A percentile compares a stretch with the other conserved stretches of the same genome.
phyloP scores from a whole-genome alignment of 2,329 filamentous ascomycete species.

The Tolypocladium cylindrosporum region DNA sequence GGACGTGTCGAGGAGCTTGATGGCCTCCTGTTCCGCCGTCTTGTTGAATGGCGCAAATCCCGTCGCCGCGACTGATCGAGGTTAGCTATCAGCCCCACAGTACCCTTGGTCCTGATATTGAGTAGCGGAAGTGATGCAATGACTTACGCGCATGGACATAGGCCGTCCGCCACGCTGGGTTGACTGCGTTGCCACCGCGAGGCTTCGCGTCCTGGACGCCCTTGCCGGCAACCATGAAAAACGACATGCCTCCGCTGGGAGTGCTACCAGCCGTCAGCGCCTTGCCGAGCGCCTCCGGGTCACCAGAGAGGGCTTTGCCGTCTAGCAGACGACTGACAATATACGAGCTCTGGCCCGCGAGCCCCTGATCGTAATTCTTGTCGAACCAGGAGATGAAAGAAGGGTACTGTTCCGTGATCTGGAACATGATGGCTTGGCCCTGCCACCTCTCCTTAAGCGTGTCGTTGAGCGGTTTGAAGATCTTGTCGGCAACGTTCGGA shows the following conservation, averaged over 20 bases:
- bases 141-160: constrained; percentile 30
- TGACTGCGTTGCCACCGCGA: constrained; percentile 33
- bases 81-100: no score
- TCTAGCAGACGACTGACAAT: constrained; percentile 35
- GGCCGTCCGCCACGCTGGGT: constrained; percentile 41
- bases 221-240: constrained; percentile 32
- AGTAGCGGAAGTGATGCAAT: background rate
- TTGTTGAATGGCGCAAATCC: constrained; percentile 21
- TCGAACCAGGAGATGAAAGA: constrained; percentile 28
- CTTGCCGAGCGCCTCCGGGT: constrained; percentile 22
- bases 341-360: constrained; percentile 24
- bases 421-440: constrained; percentile 9
- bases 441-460: constrained; percentile 28
- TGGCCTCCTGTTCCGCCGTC: constrained; percentile 15
- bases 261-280: constrained; percentile 25
- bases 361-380: constrained; percentile 21
- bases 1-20: constrained; percentile 13
- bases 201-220: constrained; percentile 32
- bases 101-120: background rate
- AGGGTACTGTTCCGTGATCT: constrained; percentile 12
- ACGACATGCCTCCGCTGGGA: constrained; percentile 15
- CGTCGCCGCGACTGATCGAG: constrained; percentile 13
- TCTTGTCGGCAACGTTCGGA: constrained; percentile 9
- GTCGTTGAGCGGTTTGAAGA: constrained; percentile 25
- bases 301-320: constrained; percentile 20